These are phyloP conservation scores for Phyllostachys edulis DNA, from an alignment of 176 grass and related monocot genomes.

Conservation along the genomic window DNA sequence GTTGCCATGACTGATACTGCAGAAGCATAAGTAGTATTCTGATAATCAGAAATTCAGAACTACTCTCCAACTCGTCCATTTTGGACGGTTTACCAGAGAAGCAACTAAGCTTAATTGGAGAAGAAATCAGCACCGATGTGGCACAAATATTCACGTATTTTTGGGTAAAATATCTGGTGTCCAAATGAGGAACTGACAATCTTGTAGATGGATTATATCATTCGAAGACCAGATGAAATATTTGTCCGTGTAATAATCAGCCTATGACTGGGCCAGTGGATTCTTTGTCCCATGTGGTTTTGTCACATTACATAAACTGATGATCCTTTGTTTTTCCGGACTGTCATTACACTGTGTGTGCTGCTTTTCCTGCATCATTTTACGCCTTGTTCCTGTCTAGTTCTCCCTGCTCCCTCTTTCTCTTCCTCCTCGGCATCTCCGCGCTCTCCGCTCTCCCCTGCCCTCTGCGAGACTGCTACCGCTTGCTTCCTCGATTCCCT, in stretches of 20 bases:
- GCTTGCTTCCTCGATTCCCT: no score
- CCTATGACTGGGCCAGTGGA: neutral
- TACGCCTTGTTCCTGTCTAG: no score
- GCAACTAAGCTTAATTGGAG: no score
- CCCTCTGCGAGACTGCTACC: no score
- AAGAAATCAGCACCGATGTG: slow-evolving; percentile 4
- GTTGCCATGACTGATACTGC: neutral
- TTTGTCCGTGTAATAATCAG: neutral
- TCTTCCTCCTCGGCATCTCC: no score
- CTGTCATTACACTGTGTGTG: neutral
- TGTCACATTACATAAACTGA: neutral
- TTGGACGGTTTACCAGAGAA: neutral
- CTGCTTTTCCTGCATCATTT: neutral
- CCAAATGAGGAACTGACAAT: neutral
- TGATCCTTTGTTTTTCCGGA: neutral
- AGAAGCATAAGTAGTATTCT: neutral
- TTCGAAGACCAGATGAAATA: no score
- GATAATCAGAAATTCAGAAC: neutral
- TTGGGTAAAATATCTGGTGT: neutral
- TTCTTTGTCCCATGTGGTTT: neutral
- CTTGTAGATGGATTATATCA: neutral
- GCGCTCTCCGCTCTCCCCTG: no score
- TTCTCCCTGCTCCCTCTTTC: no score
- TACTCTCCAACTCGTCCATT: neutral
- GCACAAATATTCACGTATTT: neutral